Evolutionary conservation across 805 yeast genomes (phyloP).

Genomic region (Debaryomyces hansenii): DNA sequence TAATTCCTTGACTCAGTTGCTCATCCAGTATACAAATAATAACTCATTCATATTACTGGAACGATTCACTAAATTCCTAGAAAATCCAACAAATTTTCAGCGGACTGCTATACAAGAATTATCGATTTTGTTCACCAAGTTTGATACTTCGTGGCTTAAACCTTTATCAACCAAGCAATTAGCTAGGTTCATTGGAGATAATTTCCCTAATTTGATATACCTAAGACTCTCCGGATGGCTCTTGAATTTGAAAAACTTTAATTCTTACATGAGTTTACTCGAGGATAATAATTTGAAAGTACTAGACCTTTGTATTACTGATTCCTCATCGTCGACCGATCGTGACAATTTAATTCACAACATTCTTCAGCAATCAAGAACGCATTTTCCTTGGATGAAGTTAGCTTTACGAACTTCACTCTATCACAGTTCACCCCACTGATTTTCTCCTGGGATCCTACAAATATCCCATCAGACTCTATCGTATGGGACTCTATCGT

Average conservation of each 20-base stretch:
- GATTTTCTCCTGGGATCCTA: too few species aligned
- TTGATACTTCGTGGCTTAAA: conserved; percentile 7
- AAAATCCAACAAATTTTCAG: conserved; percentile 15
- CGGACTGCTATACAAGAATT: conserved; percentile 5
- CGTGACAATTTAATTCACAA: conserved; percentile 3
- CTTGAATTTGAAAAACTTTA: conserved; percentile 11
- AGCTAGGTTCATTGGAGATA: background rate
- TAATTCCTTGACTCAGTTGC: conserved; percentile 20
- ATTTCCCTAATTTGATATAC: conserved; percentile 15
- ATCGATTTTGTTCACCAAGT: conserved; percentile 1
- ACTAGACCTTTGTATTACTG: conserved; percentile 9
- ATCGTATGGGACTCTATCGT: too few species aligned
- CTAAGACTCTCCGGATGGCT: conserved; percentile 24
- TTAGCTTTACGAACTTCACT: background rate
- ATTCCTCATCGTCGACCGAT: background rate
- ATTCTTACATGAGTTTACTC: conserved; percentile 1
- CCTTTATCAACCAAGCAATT: conserved; percentile 8
- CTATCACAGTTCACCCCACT: background rate
- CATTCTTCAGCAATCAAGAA: conserved; percentile 4
- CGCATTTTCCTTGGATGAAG: conserved; percentile 4
- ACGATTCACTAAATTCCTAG: conserved; percentile 31
- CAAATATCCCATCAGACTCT: background rate
- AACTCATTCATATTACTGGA: conserved; percentile 38
- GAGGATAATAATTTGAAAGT: conserved; percentile 6
- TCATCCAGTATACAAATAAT: conserved; percentile 24